Base-by-base conservation (phyloP, 2,329 filamentous ascomycete species). In the Chrysoporthe cubensis region DNA sequence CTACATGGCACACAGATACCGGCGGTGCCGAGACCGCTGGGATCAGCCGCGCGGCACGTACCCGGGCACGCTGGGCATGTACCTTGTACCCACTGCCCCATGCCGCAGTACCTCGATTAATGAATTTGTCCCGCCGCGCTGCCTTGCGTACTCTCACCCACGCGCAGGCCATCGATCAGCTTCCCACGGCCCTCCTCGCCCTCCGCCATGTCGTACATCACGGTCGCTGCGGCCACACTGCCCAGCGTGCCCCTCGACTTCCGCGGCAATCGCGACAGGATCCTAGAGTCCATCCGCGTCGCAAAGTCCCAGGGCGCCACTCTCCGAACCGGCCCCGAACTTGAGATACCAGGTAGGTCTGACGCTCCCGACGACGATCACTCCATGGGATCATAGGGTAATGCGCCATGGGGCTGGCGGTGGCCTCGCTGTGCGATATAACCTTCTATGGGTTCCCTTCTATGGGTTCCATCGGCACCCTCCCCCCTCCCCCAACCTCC, bases 301-400 rank as follows among this genome's bases (percentile, higher is more conserved):
- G 88, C 90, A 21, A 91, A 91, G 76, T 80, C 79, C 59, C 81
- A 82, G 3, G 87, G 88, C 37, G 89, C 89, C n/a, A 85, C 82
- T 11, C 77, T 91, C n/a, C 83, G 89, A 63, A 83, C 86, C 2
- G 87, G 87, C 3, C 87, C 84, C 1, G 87, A 82, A 75, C 76
- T 80, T 13, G 78, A 81, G 71, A 77, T 80, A 64, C 78, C 76
- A 42, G 57, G 57, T 60, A 60, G 32, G 57, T 44, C 11, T 21
- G 32, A 13, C n/a, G 11, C 32, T 58, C 18, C 26, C 21, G 46
- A 18, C 18, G n/a, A 48, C 4, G 14, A 46, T 2, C 44, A 4
- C 14, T 18, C 44, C 14, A 18, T 46, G 44, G 4, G 14, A 18
- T 52, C n/a, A 26, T 21, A 3, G n/a, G 13, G 5, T 5, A n/a